Percentiles rank a stretch among this genome's conserved stretches.
These are phyloP conservation scores for Ophiorrhiza pumila DNA, from an alignment of 257 asterid genomes.

Conservation along the genomic window DNA sequence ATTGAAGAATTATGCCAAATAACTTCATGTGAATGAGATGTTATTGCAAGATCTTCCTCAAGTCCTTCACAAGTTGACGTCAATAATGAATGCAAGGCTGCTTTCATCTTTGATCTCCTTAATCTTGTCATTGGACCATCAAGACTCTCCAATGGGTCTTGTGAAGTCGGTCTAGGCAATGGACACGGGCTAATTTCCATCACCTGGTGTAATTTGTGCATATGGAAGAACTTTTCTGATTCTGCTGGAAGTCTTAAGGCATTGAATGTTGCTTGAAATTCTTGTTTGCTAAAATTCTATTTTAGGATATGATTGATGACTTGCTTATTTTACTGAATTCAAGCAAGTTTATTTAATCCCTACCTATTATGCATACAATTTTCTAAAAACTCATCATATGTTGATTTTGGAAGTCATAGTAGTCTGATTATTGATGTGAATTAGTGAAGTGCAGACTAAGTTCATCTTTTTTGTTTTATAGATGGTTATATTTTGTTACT, in stretches of 20 bases:
- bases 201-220: constrained; percentile 2
- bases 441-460: not conserved
- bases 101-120: too few species aligned
- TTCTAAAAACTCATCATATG: not conserved
- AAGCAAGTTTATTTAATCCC: not conserved
- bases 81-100: too few species aligned
- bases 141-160: too few species aligned
- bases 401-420: not conserved
- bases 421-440: not conserved
- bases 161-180: too few species aligned
- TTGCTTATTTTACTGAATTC: not conserved
- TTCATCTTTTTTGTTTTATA: too few species aligned
- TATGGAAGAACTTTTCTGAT: not conserved
- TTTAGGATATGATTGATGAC: not conserved
- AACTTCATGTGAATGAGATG: too few species aligned
- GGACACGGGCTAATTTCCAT: too few species aligned
- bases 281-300: not conserved
- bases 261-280: not conserved
- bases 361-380: not conserved
- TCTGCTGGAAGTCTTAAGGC: not conserved
- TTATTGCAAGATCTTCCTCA: too few species aligned
- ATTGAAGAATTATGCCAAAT: too few species aligned
- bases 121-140: too few species aligned
- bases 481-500: not conserved
- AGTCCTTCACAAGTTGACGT: too few species aligned